These are phyloP conservation scores for Aspergillus leporis DNA, from an alignment of 495 filamentous ascomycete species.

Conservation along the genomic window DNA sequence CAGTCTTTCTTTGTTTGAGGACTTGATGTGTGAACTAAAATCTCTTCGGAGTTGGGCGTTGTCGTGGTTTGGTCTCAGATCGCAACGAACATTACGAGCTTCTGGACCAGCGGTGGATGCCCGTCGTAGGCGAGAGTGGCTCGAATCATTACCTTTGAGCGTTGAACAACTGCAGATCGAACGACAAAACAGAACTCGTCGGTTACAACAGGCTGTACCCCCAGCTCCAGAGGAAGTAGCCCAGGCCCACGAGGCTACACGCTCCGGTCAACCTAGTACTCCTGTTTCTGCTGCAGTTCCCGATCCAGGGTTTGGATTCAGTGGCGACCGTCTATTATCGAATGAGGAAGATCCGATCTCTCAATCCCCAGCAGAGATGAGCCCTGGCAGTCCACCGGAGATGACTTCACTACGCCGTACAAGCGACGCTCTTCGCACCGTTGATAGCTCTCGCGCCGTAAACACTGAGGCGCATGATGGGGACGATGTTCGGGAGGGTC, in stretches of 20 bases:
- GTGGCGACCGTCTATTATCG: conserved; percentile 32
- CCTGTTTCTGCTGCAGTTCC: conserved; percentile 10
- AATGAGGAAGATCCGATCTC: conserved; percentile 40
- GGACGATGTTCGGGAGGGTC: conserved; percentile 18
- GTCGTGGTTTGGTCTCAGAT: conserved; percentile 32
- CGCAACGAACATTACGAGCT: conserved; percentile 10
- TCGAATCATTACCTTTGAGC: conserved; percentile 29
- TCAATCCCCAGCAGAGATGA: conserved; percentile 42
- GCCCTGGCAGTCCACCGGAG: conserved; percentile 32
- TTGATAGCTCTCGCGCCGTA: conserved; percentile 17
- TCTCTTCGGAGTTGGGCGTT: conserved; percentile 36
- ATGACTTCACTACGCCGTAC: conserved; percentile 30
- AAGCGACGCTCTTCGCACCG: conserved; percentile 21
- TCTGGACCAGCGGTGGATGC: conserved; percentile 19
- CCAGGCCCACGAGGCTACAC: background rate
- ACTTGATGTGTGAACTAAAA: conserved; percentile 38
- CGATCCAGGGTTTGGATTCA: conserved; percentile 18
- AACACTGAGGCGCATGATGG: conserved; percentile 15
- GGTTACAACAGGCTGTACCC: conserved; percentile 8
- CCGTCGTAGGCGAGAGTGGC: conserved; percentile 23
- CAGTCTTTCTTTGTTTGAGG: conserved; percentile 40
- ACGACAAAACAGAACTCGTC: conserved; percentile 23
- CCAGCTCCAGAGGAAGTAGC: conserved; percentile 10
- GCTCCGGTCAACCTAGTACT: conserved; percentile 10
- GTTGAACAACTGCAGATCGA: conserved; percentile 36